Percentiles rank a stretch among this genome's conserved stretches.
These are phyloP conservation scores for Ophiostoma triangulosporum DNA, from an alignment of 2,329 filamentous ascomycete species.

Conservation along the genomic window DNA sequence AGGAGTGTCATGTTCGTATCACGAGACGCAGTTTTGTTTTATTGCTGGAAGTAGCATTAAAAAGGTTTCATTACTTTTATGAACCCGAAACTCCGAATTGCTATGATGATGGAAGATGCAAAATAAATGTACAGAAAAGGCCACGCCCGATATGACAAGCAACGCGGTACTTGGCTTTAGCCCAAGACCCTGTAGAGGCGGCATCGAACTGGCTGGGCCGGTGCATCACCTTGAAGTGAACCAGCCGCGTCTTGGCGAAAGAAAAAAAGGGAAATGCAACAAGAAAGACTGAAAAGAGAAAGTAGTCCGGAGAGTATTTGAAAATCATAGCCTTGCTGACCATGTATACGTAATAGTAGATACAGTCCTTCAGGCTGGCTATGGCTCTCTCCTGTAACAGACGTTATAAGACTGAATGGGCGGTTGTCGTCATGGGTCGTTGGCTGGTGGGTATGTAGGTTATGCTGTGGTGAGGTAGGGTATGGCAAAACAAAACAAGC, in stretches of 20 bases:
- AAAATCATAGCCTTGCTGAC: background rate
- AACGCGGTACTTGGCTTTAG: background rate
- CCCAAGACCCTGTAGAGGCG: background rate
- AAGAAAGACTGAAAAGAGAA: background rate
- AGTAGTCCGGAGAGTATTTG: background rate
- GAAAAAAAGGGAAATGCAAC: background rate
- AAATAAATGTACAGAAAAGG: background rate
- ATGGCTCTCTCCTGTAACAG: background rate
- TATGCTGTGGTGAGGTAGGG: background rate
- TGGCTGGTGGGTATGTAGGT: background rate
- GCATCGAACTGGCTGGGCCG: background rate
- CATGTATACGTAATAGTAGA: background rate
- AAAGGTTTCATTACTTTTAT: background rate
- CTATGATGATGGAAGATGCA: background rate
- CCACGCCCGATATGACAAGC: background rate
- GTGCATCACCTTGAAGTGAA: background rate
- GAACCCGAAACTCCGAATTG: background rate
- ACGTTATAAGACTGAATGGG: constrained; percentile 3
- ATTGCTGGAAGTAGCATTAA: too few relatives aligned
- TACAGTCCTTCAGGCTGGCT: background rate
- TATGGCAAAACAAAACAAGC: background rate
- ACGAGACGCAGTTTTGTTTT: background rate
- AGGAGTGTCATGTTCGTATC: too few relatives aligned
- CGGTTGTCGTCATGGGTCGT: constrained; percentile 1
- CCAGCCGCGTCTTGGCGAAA: background rate